Base-by-base conservation (phyloP, 805 yeast genomes). In the Yarrowia porcina region DNA sequence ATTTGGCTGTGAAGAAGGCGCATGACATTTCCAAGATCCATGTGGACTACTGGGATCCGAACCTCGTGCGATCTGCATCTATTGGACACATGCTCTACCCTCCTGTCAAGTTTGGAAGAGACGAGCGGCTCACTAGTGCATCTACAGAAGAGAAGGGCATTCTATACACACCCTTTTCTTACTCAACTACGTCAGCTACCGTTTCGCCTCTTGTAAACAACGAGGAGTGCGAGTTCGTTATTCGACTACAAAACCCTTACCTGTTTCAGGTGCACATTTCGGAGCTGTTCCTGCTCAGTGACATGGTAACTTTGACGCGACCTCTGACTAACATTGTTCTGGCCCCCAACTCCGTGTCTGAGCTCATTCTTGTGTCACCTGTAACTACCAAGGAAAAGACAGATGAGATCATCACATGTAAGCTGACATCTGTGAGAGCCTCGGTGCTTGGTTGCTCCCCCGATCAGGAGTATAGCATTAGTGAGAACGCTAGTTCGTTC, bases 181-280 rank as follows among this genome's bases (percentile, higher is more conserved):
- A 42, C 25, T 23, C 63, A 21, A 27, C 54, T 12, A 42, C 63
- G 3, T 23, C 41, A 2, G 25, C 41, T 6, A 32, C 54, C 2
- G 15, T 23, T 3, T 36, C 54, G 2, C 52, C 63, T 5, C 23
- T 84, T 7, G 85, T 85, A 17, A 82, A 82, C 66, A 88, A 85
- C 33, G 96, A 90, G 61, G 76, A 81, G 4, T 81, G 83, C 12
- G 87, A 84, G 63, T 76, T 88, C 17, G 71, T 76, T 6, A 75
- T 89, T 1, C 75, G 77, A 3, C 69, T 92, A 9, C 91, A 88
- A 69, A 93, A 93, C 71, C 96, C 97, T 9, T 90, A 84, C 74
- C 82, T 82, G 6, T 90, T 89, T 72, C 90, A 87, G 42, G 75
- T 92, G 13, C 85, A 83, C 38, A 74, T 92, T 5, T 76, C 77